These are phyloP conservation scores for Macadamia tetraphylla DNA, from an alignment of 164 flowering plant species.

Conservation along the genomic window DNA sequence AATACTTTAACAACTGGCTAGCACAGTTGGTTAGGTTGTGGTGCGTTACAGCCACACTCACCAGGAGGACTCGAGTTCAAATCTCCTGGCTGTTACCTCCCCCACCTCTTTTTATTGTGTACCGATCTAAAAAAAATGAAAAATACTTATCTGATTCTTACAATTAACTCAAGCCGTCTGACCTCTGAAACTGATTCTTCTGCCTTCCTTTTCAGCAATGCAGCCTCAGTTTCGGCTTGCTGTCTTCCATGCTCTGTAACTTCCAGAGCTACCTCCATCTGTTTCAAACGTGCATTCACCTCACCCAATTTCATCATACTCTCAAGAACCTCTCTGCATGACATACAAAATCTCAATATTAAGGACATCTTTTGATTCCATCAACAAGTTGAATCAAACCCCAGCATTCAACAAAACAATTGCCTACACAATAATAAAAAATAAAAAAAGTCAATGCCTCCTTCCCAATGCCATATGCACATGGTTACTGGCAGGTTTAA, in stretches of 20 bases:
- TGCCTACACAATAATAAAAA: too few relatives aligned
- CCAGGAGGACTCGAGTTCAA: too few relatives aligned
- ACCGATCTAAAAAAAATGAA: too few relatives aligned
- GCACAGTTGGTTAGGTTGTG: too few relatives aligned
- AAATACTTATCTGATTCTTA: constrained; percentile 20
- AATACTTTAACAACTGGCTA: too few relatives aligned
- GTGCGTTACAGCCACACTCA: too few relatives aligned
- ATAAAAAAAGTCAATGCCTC: too few relatives aligned
- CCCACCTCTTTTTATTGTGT: too few relatives aligned
- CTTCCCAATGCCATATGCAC: too few relatives aligned
- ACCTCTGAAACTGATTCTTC: constrained; percentile 46
- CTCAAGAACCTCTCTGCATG: constrained; percentile 70
- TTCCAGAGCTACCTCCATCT: constrained; percentile 72
- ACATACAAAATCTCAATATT: neutral
- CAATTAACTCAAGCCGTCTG: constrained; percentile 58
- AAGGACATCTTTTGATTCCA: neutral
- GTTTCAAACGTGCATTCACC: constrained; percentile 56
- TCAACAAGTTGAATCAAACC: neutral
- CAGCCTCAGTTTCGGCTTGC: constrained; percentile 63
- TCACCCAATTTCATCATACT: constrained; percentile 69
- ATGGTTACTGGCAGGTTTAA: too few relatives aligned
- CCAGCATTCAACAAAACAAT: neutral
- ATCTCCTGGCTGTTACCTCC: too few relatives aligned
- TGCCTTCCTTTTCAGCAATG: constrained; percentile 53
- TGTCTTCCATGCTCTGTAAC: constrained; percentile 48